phyloP scores from a whole-genome alignment of 2,329 filamentous ascomycete genomes.

The Alternaria brassicae region DNA sequence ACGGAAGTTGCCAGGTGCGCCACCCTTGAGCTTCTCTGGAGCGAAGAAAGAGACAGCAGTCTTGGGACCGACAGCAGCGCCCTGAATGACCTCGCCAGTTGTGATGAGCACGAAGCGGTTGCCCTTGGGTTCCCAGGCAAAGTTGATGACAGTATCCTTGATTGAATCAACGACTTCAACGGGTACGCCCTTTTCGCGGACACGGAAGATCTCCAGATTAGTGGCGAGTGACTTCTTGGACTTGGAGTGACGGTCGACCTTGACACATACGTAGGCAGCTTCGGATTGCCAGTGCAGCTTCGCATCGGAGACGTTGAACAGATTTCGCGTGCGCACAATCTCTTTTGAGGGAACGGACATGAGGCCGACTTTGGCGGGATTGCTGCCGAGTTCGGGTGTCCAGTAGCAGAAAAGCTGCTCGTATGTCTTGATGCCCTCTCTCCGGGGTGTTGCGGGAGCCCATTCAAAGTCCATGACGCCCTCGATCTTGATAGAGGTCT shows the following conservation, averaged over 20 bases:
- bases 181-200: constrained; percentile 96
- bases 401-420: constrained; percentile 98
- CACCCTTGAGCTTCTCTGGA: constrained; percentile 89
- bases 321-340: constrained; percentile 89
- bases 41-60: constrained; percentile 96
- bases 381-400: constrained; percentile 98
- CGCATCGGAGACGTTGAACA: constrained; percentile 97
- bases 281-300: constrained; percentile 99
- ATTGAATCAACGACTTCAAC: constrained; percentile 97
- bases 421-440: constrained; percentile 86
- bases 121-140: constrained; percentile 98
- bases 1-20: constrained; percentile 89
- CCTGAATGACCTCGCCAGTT: constrained; percentile 79
- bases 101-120: constrained; percentile 98
- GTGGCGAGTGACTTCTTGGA: constrained; percentile 98
- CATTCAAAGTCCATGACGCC: constrained; percentile 98
- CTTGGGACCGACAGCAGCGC: constrained; percentile 87
- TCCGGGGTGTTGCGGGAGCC: constrained; percentile 82
- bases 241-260: constrained; percentile 98
- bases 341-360: constrained; percentile 97
- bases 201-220: constrained; percentile 97
- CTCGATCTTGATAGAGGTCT: constrained; percentile 93
- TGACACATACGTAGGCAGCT: constrained; percentile 91
- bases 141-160: constrained; percentile 99
- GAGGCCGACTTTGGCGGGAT: constrained; percentile 93